Evolutionary conservation across 2,329 filamentous ascomycete genomes (phyloP), one percentile per base, ranked within the genome.

Genomic region (Chaetomiaceae sp.): DNA sequence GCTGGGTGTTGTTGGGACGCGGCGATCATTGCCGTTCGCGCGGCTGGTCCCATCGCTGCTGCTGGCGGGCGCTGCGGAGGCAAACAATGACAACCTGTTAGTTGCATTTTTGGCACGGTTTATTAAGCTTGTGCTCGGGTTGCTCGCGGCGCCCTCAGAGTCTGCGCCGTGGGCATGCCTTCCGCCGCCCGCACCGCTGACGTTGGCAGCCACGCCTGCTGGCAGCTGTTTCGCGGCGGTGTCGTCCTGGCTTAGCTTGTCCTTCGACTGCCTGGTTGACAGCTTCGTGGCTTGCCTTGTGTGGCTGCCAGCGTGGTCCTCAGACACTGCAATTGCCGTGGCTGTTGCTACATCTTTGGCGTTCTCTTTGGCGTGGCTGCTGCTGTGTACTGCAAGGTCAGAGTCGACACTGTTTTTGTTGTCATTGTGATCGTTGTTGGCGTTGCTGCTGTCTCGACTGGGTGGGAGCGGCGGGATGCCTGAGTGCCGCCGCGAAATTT

Each of bases 401-500:
- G 51, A n/a, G 44, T 50, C 50, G 42, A 43, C 38, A 25, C 37
- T 54, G 44, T 44, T 47, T 43, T 47, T 57, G 52, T 42, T 45
- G 48, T n/a, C n/a, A n/a, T 45, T 58, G 52, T 42, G 41, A 45
- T 27, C 53, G 41, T 41, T 46, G 46, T 48, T 58, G 51, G 45
- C 44, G 41, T 48, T 41, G 37, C 52, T 53, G 44, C 53, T 57
- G 38, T 57, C 50, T 54, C 46, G 57, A 53, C 51, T 55, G 47
- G 51, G 68, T 27, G 64, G 59, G 51, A 70, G 57, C 34, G 70
- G 68, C 40, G 65, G 64, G 25, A 66, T 59, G 30, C 65, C 63
- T 48, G 73, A 75, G 51, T 71, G 67, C 56, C 73, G 68, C 53
- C 72, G 65, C 48, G 70, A 65, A 54, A 77, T 70, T 55, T 69